Base-by-base conservation (phyloP, 2,329 filamentous ascomycete species). In the Cladophialophora bantiana region DNA sequence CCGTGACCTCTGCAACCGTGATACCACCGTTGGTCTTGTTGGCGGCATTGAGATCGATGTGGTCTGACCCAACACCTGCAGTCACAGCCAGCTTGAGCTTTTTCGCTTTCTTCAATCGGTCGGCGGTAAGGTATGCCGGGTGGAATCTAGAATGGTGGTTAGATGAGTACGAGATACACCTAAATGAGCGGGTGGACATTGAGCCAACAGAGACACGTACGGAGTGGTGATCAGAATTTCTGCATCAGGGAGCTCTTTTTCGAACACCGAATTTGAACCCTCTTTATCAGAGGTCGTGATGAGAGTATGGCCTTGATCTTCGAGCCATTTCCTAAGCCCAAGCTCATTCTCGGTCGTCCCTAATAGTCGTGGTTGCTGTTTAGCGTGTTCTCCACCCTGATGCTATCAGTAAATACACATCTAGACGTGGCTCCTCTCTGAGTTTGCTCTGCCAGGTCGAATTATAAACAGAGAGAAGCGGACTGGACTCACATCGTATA, bases 151-250 rank as follows among this genome's bases (percentile, higher is more conserved):
- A 50, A n/a, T 59, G 59, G 15, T 10, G 15, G 55, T 59, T 42
- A 71, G 58, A 55, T 50, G 57, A 52, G 45, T 26, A 36, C 35
- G 34, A 9, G 48, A 26, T 32, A 18, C 15, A 10, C 10, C 3
- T 35, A 38, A 12, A 12, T 18, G 50, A n/a, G 40, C 59, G 54
- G 58, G 77, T 84, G 42, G 26, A 50, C 12, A 26, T 45, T 18
- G 40, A 7, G n/a, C 7, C 40, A 7, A 1, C 6, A 2, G 15
- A 20, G 1, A 26, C 18, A 50, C 70, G 67, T 81, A 97, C 91
- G 95, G 95, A 66, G 95, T 99, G 74, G 95, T 99, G 83, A 99
- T 98, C 86, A 99, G 98, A 81, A 99, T 86, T 82, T 99, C 95
- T 69, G 95, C 93, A 78, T 98, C 95, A 69, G 94, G 93, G 63